Base-by-base conservation (phyloP, 306 rosid species). In the Begonia fuchsioides region DNA sequence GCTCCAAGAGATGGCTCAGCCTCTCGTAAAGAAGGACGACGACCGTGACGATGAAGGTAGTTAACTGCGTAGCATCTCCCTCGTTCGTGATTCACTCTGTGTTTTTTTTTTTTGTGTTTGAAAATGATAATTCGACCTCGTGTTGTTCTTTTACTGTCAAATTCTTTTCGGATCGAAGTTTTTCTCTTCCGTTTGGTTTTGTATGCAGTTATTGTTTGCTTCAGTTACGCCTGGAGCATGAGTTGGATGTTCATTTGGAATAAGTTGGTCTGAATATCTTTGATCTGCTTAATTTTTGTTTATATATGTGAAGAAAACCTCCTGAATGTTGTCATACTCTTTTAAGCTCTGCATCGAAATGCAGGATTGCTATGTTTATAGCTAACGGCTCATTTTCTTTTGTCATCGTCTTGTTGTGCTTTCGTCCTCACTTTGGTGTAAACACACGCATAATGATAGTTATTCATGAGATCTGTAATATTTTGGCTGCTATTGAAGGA, bases 41-140 rank as follows among this genome's bases (percentile, higher is more conserved):
- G 63, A 59, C 43, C 56, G 56, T 38, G 63, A 59, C 20, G 98
- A 92, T 45, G 98, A 92, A 85, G 92, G 98, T 92, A 52, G 32
- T 26, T 26, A 39, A 52, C 47, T 47, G 17, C 39, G 8, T 55
- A 46, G 15, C 41, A 39, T 40, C 17, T 38, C 2, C 38, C n/a
- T 44, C 60, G 13, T 47, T 20, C 53, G n/a, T 40, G 49, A 6
- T 54, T 43, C 35, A 44, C 45, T n/a, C 1, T 17, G 1, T 49
- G 10, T 10, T 47, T 19, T n/a, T 10, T 47, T 19, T n/a, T 56
- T 50, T 3, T 12, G 53, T 10, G 19, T 47, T 4, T 9, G 50
- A 4, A 26, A 17, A 17, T 50, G 41, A 12, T 14, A 15, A 47
- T 65, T 66, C 61, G 67, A 72, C 74, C 54, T 55, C 26, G 50